Conservation (phyloP, 2,329 filamentous ascomycete genomes). For the Alternaria arborescens region DNA sequence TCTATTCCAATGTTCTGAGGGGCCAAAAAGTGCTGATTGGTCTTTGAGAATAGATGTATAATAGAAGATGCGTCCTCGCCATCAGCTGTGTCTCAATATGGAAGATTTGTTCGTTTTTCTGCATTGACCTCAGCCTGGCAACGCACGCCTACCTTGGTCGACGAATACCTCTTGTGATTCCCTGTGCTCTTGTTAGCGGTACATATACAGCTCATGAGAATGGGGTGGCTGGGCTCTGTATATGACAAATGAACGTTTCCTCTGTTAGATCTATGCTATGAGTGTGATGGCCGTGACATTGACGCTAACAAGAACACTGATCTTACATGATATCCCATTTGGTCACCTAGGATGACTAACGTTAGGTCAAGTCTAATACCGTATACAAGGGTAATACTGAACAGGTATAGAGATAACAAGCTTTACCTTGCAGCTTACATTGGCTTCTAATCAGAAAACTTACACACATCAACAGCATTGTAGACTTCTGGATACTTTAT, state of each 20-base stretch:
- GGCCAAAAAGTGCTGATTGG: conserved; percentile 52
- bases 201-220: conserved; percentile 30
- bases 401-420: too few species aligned
- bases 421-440: too few species aligned
- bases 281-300: not conserved
- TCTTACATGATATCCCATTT: too few species aligned
- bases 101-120: conserved; percentile 43
- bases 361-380: too few species aligned
- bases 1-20: conserved; percentile 47
- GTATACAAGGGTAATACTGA: too few species aligned
- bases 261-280: conserved; percentile 4
- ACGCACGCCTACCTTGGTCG: conserved; percentile 14
- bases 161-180: conserved; percentile 29
- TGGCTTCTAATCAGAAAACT: too few species aligned
- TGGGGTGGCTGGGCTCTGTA: conserved; percentile 12
- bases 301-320: too few species aligned
- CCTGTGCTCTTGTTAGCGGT: conserved; percentile 39
- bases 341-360: too few species aligned
- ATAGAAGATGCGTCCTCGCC: conserved; percentile 52
- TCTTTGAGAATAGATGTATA: conserved; percentile 51
- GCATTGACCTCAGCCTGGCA: conserved; percentile 24
- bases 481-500: too few species aligned
- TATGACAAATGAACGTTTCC: conserved; percentile 21
- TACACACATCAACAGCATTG: too few species aligned
- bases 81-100: conserved; percentile 53